Evolutionary conservation across 352 stramenopile species (phyloP), one percentile per base, ranked within the genome.

Genomic region (Pythium pyrilobum): DNA sequence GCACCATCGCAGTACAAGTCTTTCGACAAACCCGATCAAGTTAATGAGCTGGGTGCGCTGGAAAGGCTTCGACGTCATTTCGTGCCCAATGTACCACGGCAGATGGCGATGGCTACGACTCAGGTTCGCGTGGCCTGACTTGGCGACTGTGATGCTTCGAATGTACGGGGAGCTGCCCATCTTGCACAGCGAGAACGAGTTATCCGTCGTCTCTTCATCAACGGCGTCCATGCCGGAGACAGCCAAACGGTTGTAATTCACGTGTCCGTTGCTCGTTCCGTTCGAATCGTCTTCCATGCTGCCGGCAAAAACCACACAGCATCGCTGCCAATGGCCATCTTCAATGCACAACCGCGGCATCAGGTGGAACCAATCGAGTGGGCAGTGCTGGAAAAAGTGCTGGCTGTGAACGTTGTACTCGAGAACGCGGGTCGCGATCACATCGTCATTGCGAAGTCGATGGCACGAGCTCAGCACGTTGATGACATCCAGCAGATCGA

Each of bases 331-430:
- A 11, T 45, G 24, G 11, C 36, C 32, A 25, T 55, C 28, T 34
- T 55, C 47, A 25, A 55, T 37, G 10, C n/a, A 23, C 5, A 55
- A 45, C 10, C 23, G 15, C 9, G 47, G 47, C 7, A 29, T n/a
- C 33, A 45, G 15, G 15, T 45, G 12, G 34, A 55, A 55, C 47
- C 47, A 55, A 20, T 55, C 34, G 21, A 37, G n/a, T 2, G 47
- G 20, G 20, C 47, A 55, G 5, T 28, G 11, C 27, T 45, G 47
- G 20, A 37, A 45, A 18, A 55, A 55, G 18, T 55, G 47, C 13
- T 36, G 47, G 16, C 21, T 33, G 27, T 45, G 47, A 23, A 23
- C 33, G 47, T 45, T 55, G 16, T 24, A 29, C 16, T 55, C 23
- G 33, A 55, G 47, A 5, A 55, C 36, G 28, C 24, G 16, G 2